These are phyloP conservation scores for Emiliania huxleyi DNA, from an alignment of 78 protist genomes.

Conservation along the genomic window DNA sequence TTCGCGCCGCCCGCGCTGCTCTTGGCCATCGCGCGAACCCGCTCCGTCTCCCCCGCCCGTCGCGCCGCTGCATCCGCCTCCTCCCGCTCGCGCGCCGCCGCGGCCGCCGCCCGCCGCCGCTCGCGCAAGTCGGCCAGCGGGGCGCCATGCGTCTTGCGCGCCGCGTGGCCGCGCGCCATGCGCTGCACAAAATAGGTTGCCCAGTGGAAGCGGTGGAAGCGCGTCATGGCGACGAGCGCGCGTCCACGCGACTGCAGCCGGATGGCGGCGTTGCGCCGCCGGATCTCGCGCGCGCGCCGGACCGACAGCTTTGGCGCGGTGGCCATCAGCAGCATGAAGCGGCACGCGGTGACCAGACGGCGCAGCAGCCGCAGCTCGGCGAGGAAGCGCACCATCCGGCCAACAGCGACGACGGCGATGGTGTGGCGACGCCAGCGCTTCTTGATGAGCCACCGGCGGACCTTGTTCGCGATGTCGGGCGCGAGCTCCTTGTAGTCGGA, in stretches of 20 bases:
- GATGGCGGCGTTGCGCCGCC: background rate
- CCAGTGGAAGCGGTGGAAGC: background rate
- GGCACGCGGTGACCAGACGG: background rate
- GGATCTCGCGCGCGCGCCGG: background rate
- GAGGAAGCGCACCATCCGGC: background rate
- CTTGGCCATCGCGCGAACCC: no score
- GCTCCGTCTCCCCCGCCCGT: background rate
- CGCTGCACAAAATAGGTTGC: background rate
- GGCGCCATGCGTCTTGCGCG: background rate
- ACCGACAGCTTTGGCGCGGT: background rate
- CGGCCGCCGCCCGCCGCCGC: background rate
- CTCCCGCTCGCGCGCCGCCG: background rate
- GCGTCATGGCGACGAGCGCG: background rate
- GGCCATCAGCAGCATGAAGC: background rate
- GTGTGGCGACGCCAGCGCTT: conserved; percentile 23
- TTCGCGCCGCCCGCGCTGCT: background rate
- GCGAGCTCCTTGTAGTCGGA: conserved; percentile 15
- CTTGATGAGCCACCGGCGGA: background rate
- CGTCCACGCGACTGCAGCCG: background rate
- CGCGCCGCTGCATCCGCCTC: background rate
- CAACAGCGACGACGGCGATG: background rate
- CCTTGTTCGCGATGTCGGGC: conserved; percentile 15
- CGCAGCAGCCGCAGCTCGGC: background rate
- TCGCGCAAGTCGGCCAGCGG: background rate
- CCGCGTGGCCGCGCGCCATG: background rate